A percentile compares a stretch with the other conserved stretches of the same genome.
These are phyloP conservation scores for Pleurotus tuoliensis DNA, from an alignment of 768 basidiomycete species.

Conservation along the genomic window DNA sequence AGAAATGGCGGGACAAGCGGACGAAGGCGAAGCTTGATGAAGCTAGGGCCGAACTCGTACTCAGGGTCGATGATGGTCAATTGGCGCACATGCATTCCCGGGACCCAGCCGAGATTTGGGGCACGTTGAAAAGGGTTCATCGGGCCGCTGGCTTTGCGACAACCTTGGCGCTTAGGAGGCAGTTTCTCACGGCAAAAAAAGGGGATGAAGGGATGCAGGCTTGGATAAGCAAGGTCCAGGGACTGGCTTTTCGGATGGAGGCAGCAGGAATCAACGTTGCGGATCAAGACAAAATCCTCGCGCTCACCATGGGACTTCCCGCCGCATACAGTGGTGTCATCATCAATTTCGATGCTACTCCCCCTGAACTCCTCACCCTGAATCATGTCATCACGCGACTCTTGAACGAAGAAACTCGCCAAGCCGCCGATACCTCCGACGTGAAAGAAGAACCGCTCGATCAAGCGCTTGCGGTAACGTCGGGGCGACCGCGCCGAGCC, in stretches of 20 bases:
- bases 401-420: conserved; percentile 28
- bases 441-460: neutral
- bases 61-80: too few species aligned
- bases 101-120: conserved; percentile 16
- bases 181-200: conserved; percentile 22
- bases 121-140: conserved; percentile 16
- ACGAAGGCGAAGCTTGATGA: conserved; percentile 16
- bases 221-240: neutral
- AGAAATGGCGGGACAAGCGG: conserved; percentile 9
- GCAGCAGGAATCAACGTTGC: conserved; percentile 8
- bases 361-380: conserved; percentile 19
- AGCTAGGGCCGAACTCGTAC: too few species aligned
- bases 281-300: conserved; percentile 22
- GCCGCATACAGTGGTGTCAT: conserved; percentile 21
- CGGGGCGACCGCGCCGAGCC: neutral
- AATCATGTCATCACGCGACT: conserved; percentile 22
- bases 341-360: conserved; percentile 25
- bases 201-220: conserved; percentile 17
- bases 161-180: conserved; percentile 15
- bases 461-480: neutral
- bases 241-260: conserved; percentile 9
- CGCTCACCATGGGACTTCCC: conserved; percentile 23
- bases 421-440: neutral
- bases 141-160: conserved; percentile 20
- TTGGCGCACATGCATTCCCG: too few species aligned